Evolutionary conservation across 192 early-diverging fungal genomes (phyloP).

Genomic region (Coemansia sp.): DNA sequence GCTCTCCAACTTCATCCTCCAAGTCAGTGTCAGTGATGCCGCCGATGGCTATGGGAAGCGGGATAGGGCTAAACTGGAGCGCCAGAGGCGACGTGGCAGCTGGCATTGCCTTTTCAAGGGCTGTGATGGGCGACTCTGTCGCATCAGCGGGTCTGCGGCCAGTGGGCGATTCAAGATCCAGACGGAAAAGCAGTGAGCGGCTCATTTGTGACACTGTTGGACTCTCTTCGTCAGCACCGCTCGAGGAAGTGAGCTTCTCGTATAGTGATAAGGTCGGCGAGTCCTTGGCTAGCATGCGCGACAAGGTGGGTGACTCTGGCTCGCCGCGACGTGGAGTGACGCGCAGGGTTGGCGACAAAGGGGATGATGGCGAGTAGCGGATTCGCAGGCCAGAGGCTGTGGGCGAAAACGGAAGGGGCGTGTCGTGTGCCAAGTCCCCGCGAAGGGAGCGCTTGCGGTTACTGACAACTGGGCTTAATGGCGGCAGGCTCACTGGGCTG

Average conservation of each 20-base stretch:
- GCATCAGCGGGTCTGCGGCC: conserved; percentile 1
- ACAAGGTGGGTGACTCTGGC: conserved; percentile 49
- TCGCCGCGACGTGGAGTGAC: conserved; percentile 35
- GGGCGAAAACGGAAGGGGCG: conserved; percentile 41
- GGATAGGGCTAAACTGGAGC: conserved; percentile 12
- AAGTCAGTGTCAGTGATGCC: neutral
- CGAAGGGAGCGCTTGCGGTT: conserved; percentile 37
- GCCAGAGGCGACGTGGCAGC: neutral
- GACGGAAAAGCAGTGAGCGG: conserved; percentile 44
- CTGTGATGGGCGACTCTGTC: conserved; percentile 16
- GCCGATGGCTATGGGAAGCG: neutral
- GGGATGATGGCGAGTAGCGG: conserved; percentile 47
- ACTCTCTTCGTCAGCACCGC: conserved; percentile 41
- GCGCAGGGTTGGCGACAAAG: conserved; percentile 40
- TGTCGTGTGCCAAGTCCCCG: conserved; percentile 28
- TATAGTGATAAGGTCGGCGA: conserved; percentile 36
- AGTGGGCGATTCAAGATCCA: conserved; percentile 49
- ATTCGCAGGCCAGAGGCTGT: conserved; percentile 39
- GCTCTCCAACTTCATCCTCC: conserved; percentile 4
- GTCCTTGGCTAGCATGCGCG: conserved; percentile 30
- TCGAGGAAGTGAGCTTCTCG: conserved; percentile 24
- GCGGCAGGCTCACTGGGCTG: conserved; percentile 51
- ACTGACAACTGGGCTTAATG: conserved; percentile 54
- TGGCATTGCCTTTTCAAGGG: conserved; percentile 5
- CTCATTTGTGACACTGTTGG: conserved; percentile 49